Evolutionary conservation across 176 grass and related monocot species (phyloP).

Genomic region (Tuctoria greenei): DNA sequence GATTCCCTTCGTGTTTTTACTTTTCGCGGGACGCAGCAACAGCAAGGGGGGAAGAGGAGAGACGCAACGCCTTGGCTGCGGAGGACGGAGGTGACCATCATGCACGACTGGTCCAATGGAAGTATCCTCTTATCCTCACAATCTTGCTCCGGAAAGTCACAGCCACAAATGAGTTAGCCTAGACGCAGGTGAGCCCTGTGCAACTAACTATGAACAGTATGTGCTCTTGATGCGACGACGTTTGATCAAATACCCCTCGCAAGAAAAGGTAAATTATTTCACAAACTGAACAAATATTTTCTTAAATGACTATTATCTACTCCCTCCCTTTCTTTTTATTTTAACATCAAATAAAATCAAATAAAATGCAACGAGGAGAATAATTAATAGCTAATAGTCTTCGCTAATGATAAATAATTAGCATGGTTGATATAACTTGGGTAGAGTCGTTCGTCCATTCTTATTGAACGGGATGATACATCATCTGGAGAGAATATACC

Average conservation of each 20-base stretch:
- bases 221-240: not conserved
- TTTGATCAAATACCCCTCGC: not conserved
- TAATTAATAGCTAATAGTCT: too few relatives aligned
- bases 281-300: not conserved
- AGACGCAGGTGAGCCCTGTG: not conserved
- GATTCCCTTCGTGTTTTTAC: not conserved
- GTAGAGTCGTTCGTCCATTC: too few relatives aligned
- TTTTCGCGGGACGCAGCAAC: not conserved
- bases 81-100: not conserved
- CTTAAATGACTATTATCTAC: too few relatives aligned
- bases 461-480: too few relatives aligned
- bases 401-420: too few relatives aligned
- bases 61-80: not conserved
- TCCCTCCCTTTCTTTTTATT: too few relatives aligned
- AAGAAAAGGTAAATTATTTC: not conserved
- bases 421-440: too few relatives aligned
- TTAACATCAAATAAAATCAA: too few relatives aligned
- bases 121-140: constrained; percentile 36
- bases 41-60: not conserved
- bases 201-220: not conserved
- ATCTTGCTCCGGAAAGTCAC: constrained; percentile 26
- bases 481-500: too few relatives aligned
- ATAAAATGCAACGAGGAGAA: too few relatives aligned
- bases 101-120: constrained; percentile 12
- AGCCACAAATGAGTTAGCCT: constrained; percentile 40